Evolutionary conservation across 2,329 filamentous ascomycete genomes (phyloP).

Genomic region (Cladorrhinum sp.): DNA sequence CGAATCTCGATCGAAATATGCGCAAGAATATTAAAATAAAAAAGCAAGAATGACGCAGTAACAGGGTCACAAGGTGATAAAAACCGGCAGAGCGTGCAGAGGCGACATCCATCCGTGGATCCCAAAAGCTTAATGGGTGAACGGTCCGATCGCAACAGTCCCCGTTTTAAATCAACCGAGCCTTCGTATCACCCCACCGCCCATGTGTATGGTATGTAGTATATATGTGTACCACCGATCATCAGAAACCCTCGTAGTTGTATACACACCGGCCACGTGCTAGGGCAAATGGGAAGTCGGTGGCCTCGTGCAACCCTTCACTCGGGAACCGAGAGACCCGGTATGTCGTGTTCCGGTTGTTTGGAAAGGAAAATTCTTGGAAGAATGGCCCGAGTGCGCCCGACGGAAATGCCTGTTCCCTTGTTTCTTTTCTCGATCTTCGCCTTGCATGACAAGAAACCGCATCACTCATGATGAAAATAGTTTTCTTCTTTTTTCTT

Average conservation of each 20-base stretch:
- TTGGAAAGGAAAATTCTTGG: background rate
- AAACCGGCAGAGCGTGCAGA: background rate
- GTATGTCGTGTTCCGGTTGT: slow-evolving; percentile 1
- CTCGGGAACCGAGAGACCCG: slow-evolving; percentile 5
- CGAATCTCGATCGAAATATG: no score
- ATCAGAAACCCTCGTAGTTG: background rate
- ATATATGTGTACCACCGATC: slow-evolving; percentile 9
- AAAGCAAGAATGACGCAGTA: background rate
- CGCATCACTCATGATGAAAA: background rate
- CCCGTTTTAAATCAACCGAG: background rate
- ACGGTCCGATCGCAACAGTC: background rate
- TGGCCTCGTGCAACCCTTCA: slow-evolving; percentile 4
- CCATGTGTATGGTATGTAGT: no score
- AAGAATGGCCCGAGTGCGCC: background rate
- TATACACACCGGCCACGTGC: slow-evolving; percentile 19
- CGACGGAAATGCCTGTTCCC: background rate
- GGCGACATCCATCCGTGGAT: no score
- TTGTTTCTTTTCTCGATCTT: background rate
- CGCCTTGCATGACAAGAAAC: background rate
- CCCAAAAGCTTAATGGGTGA: background rate
- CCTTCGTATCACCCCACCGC: background rate
- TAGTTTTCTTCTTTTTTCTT: background rate
- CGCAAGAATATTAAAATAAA: no score
- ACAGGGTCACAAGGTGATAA: background rate
- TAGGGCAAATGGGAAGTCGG: background rate